Evolutionary conservation across 176 grass and related monocot genomes (phyloP).

Genomic region (Ananas comosus): DNA sequence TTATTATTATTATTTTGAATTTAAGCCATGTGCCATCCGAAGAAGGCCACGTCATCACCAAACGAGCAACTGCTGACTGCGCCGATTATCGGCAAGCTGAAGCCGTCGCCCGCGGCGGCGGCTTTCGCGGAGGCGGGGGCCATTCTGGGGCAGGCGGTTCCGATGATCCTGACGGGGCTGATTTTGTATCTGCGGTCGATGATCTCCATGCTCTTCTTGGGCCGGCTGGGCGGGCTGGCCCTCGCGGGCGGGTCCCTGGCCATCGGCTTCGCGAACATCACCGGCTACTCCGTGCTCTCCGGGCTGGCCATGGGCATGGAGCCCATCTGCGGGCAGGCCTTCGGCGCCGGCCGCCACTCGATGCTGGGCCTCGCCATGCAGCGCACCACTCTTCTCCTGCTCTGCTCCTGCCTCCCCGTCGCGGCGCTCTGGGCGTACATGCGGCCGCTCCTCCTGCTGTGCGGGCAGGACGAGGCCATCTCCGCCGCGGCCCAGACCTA

Average conservation of each 20-base stretch:
- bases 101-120: conserved; percentile 10
- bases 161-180: conserved; percentile 82
- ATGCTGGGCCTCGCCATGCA: conserved; percentile 70
- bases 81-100: conserved; percentile 5
- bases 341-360: conserved; percentile 45
- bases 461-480: conserved; percentile 62
- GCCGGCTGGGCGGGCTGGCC: conserved; percentile 60
- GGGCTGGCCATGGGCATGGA: conserved; percentile 94
- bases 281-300: conserved; percentile 78
- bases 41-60: not conserved
- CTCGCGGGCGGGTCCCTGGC: conserved; percentile 88
- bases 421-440: conserved; percentile 69
- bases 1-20: too few relatives aligned
- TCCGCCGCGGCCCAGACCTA: conserved; percentile 52
- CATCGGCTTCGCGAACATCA: conserved; percentile 96
- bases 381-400: conserved; percentile 66
- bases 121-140: conserved; percentile 18
- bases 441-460: conserved; percentile 63
- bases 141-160: conserved; percentile 41
- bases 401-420: conserved; percentile 47
- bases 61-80: not conserved
- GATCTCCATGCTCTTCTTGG: conserved; percentile 98
- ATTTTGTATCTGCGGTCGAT: conserved; percentile 77
- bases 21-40: too few relatives aligned
- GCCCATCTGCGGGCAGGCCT: conserved; percentile 89